Evolutionary conservation across 768 basidiomycete genomes (phyloP).

Genomic region (Boletus subparvulus): DNA sequence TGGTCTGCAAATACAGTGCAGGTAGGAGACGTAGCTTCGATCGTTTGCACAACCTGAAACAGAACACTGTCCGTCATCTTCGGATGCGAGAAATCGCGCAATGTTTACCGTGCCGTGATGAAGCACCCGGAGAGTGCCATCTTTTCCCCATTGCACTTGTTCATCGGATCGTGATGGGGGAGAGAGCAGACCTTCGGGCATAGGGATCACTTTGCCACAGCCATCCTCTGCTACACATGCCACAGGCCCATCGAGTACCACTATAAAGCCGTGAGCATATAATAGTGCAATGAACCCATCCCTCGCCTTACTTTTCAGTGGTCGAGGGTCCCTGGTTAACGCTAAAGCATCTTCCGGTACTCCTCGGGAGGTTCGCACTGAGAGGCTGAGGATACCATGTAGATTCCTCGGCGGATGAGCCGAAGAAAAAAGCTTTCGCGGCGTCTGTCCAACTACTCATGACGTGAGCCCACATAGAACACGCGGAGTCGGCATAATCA

Average conservation of each 20-base stretch:
- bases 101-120: conserved; percentile 59
- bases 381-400: conserved; percentile 70
- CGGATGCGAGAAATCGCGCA: background rate
- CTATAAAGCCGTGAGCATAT: conserved; percentile 24
- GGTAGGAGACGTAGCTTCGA: conserved; percentile 70
- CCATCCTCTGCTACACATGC: conserved; percentile 52
- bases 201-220: conserved; percentile 51
- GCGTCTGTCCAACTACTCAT: conserved; percentile 82
- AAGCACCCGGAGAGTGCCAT: conserved; percentile 58
- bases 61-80: conserved; percentile 1
- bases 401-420: conserved; percentile 77
- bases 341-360: conserved; percentile 82
- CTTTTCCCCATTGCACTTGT: conserved; percentile 65
- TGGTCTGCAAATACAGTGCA: conserved; percentile 80
- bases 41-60: conserved; percentile 65
- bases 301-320: conserved; percentile 50
- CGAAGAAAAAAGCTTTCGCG: conserved; percentile 73
- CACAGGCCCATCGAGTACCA: conserved; percentile 41
- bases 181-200: conserved; percentile 54
- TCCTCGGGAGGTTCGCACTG: conserved; percentile 69
- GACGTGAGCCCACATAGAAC: background rate
- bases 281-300: background rate
- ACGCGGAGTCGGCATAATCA: conserved; percentile 33
- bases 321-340: conserved; percentile 55
- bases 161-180: conserved; percentile 65